Conservation (phyloP, 2,329 filamentous ascomycete species). For the Knufia petricola region DNA sequence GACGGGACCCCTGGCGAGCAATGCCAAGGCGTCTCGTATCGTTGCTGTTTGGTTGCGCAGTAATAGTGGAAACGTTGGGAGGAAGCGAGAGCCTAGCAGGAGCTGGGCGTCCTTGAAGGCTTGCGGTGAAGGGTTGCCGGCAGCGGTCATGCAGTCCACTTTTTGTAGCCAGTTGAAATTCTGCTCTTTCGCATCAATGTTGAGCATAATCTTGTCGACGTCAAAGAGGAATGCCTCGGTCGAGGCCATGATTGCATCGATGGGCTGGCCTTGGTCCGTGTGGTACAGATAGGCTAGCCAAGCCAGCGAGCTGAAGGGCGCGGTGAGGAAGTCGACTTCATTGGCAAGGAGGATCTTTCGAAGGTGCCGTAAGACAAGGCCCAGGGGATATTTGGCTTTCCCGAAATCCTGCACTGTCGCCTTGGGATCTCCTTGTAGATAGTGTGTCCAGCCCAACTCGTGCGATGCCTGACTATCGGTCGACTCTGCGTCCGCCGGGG, state of each 20-base stretch:
- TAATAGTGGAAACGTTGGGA: constrained; percentile 69
- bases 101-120: constrained; percentile 77
- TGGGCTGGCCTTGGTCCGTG: constrained; percentile 47
- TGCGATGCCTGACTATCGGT: constrained; percentile 59
- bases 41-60: constrained; percentile 47
- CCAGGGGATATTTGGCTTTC: constrained; percentile 43
- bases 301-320: constrained; percentile 78
- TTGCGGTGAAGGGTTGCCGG: constrained; percentile 55
- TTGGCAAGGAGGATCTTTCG: constrained; percentile 63
- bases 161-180: constrained; percentile 56
- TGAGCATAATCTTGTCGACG: constrained; percentile 62
- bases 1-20: constrained; percentile 62
- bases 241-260: constrained; percentile 70
- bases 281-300: constrained; percentile 59
- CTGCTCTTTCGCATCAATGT: constrained; percentile 46
- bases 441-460: constrained; percentile 74
- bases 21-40: constrained; percentile 66
- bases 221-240: constrained; percentile 81
- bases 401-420: constrained; percentile 77
- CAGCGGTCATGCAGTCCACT: constrained; percentile 57
- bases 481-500: constrained; percentile 48
- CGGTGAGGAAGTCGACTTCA: constrained; percentile 65
- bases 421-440: constrained; percentile 69
- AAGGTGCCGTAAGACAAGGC: constrained; percentile 66
- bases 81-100: constrained; percentile 71